phyloP scores from a whole-genome alignment of 495 filamentous ascomycete genomes.

The Ramalina intermedia region DNA sequence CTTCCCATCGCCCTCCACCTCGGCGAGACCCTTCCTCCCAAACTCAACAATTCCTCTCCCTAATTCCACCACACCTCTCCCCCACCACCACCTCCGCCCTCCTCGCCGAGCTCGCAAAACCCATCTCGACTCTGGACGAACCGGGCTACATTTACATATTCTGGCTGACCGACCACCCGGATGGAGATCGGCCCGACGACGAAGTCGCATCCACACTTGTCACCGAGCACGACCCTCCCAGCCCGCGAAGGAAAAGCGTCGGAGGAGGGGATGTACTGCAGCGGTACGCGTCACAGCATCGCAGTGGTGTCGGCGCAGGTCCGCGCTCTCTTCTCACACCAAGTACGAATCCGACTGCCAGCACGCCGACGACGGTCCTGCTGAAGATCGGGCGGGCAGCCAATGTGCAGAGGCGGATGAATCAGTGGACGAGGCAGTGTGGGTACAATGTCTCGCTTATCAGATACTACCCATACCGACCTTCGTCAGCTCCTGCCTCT shows the following conservation, averaged over 20 bases:
- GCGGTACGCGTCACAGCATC: constrained; percentile 27
- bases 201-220: constrained; percentile 48
- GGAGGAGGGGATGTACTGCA: constrained; percentile 49
- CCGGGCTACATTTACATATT: constrained; percentile 94
- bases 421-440: constrained; percentile 88
- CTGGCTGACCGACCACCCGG: constrained; percentile 50
- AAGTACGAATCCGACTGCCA: constrained; percentile 18
- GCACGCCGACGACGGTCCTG: constrained; percentile 44
- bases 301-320: background rate
- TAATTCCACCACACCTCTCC: constrained; percentile 49
- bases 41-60: constrained; percentile 38
- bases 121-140: constrained; percentile 52
- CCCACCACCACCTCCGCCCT: constrained; percentile 52
- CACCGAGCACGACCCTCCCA: constrained; percentile 20
- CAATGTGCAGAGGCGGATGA: constrained; percentile 82
- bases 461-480: constrained; percentile 77
- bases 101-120: constrained; percentile 66
- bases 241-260: constrained; percentile 36
- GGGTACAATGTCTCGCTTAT: constrained; percentile 73
- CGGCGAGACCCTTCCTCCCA: constrained; percentile 29
- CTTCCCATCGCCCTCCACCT: constrained; percentile 16
- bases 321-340: background rate
- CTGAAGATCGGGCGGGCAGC: constrained; percentile 85
- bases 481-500: constrained; percentile 32
- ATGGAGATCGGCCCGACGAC: constrained; percentile 29